Base-by-base conservation (phyloP, 148 eudicot species). In the Vaccinium myrtillus region DNA sequence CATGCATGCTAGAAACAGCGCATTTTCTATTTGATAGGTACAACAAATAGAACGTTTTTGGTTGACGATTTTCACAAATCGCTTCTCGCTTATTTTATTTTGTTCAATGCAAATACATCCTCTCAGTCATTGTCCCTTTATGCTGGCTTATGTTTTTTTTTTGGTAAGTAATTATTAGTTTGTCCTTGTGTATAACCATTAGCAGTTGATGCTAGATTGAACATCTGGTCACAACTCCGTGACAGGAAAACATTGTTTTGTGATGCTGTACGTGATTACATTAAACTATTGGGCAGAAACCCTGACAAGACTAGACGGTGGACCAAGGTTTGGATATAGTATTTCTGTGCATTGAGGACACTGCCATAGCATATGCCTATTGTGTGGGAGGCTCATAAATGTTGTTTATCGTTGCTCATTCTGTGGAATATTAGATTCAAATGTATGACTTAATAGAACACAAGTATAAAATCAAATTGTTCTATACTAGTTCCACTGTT, bases 171-270 rank as follows among this genome's bases (percentile, higher is more conserved):
- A n/a, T n/a, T 11, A 21, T 25, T 9, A 25, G 48, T 19, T 53
- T 18, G 21, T 58, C 39, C 21, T 53, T 82, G 25, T 19, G n/a
- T 23, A 23, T 50, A 32, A 82, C 27, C n/a, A 27, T 1, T 14
- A 15, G 23, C 58, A 25, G 83, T 67, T 81, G 46, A 51, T 71
- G 30, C 77, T 71, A 14, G 63, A 82, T 70, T 82, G 84, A 18
- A 53, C 27, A 30, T 27, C 51, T 16, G 50, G 50, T 55, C 81
- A 32, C 67, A 56, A 79, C 18, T 32, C 69, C 30, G n/a, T 15
- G 8, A 56, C 11, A 8, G 8, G 49, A 79, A 56, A 54, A 32
- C 25, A 56, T 51, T 78, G 65, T 78, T 51, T 53, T 25, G 48
- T 53, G 43, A 78, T 78, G 39, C 23, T 6, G 16, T 48, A 5